phyloP scores from a whole-genome alignment of 345 rosid genomes.

The Lenwebbia sp. region DNA sequence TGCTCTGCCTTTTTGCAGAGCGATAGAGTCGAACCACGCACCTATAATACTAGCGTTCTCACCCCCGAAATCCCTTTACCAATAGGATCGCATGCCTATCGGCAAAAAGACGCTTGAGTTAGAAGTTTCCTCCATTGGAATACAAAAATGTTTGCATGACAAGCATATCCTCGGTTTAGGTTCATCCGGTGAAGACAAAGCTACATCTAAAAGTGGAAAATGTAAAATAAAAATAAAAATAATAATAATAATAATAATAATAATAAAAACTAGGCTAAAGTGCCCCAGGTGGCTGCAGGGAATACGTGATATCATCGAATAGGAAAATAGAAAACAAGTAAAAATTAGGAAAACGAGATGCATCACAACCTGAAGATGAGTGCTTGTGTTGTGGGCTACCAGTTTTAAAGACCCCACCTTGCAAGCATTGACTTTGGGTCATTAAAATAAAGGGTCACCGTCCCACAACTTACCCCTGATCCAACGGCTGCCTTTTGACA shows the following conservation, averaged over 20 bases:
- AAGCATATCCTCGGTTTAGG: neutral
- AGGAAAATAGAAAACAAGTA: neutral
- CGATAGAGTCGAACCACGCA: accelerated
- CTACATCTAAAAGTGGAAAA: neutral
- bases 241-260: too few relatives aligned
- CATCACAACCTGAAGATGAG: neutral
- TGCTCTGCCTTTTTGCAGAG: neutral
- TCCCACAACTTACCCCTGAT: slow-evolving; percentile 5
- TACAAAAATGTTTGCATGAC: neutral
- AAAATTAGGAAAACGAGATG: neutral
- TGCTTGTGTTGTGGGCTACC: slow-evolving; percentile 10
- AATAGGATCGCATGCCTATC: neutral
- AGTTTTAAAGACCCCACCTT: neutral
- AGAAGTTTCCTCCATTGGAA: neutral
- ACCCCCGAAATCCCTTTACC: neutral
- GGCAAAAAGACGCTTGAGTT: neutral
- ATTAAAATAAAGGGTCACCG: slow-evolving; percentile 10
- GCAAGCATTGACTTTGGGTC: slow-evolving; percentile 15
- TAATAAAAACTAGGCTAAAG: neutral
- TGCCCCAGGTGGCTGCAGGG: neutral
- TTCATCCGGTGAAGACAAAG: neutral
- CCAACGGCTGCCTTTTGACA: neutral
- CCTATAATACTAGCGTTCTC: neutral
- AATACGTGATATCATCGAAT: neutral
- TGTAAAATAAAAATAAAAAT: neutral